These are phyloP conservation scores for Wallacemonas collosoma DNA, from an alignment of 208 protist genomes.

Conservation along the genomic window DNA sequence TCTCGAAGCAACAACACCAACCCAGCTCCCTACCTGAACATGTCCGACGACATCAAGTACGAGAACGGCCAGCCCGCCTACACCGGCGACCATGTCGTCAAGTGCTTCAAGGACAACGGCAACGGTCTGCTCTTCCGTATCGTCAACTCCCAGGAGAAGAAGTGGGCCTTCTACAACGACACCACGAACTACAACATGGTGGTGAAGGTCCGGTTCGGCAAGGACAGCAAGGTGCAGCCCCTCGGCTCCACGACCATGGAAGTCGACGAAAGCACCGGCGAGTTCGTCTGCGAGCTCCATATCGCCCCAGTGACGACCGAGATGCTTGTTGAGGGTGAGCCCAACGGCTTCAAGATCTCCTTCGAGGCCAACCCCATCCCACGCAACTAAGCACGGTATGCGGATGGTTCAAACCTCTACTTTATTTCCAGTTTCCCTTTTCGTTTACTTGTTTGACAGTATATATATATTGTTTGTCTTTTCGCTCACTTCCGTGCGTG, in stretches of 20 bases:
- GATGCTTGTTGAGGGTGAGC: conserved; percentile 78
- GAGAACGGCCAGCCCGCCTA: conserved; percentile 69
- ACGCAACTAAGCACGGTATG: background rate
- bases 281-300: conserved; percentile 65
- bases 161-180: conserved; percentile 89
- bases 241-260: conserved; percentile 63
- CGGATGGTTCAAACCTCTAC: background rate
- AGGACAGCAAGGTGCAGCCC: conserved; percentile 65
- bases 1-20: conserved; percentile 3
- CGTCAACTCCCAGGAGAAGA: conserved; percentile 71
- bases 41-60: conserved; percentile 61
- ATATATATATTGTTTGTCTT: conserved; percentile 6
- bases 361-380: conserved; percentile 70
- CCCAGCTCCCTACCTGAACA: conserved; percentile 21
- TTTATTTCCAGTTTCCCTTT: conserved; percentile 2
- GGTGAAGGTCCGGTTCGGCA: conserved; percentile 74
- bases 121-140: conserved; percentile 87
- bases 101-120: conserved; percentile 84
- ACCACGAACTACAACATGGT: conserved; percentile 77
- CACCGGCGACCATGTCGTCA: conserved; percentile 51
- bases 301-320: conserved; percentile 60
- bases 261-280: conserved; percentile 44
- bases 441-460: background rate
- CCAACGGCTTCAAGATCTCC: conserved; percentile 84
- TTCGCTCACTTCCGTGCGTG: conserved; percentile 5